phyloP scores from a whole-genome alignment of 345 rosid species.

The Geranium rotundifolium region DNA sequence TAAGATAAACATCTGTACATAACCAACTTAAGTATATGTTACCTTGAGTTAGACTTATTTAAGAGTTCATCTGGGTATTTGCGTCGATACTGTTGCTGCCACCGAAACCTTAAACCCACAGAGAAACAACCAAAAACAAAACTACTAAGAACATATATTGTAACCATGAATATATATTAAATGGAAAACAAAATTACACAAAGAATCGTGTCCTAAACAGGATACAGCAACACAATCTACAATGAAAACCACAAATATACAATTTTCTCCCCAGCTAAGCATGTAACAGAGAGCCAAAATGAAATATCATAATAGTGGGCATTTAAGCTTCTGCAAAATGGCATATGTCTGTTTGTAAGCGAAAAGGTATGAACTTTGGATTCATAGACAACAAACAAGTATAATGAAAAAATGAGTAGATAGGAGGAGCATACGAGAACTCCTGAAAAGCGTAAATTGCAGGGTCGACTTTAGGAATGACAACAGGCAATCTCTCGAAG shows the following conservation, averaged over 20 bases:
- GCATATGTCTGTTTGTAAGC: too few relatives aligned
- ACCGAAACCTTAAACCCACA: conserved; percentile 50
- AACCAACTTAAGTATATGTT: neutral
- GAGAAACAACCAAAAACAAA: neutral
- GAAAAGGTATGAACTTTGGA: neutral
- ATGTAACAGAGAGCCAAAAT: too few relatives aligned
- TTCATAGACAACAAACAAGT: neutral
- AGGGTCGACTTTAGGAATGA: conserved; percentile 82
- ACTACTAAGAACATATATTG: too few relatives aligned
- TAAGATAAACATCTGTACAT: too few relatives aligned
- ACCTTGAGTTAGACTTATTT: conserved; percentile 80
- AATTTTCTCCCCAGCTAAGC: too few relatives aligned
- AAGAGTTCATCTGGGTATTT: conserved; percentile 87
- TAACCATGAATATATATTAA: too few relatives aligned
- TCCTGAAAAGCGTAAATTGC: conserved; percentile 81
- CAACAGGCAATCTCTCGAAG: conserved; percentile 89
- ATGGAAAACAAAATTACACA: too few relatives aligned
- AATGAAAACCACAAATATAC: too few relatives aligned
- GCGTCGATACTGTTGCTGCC: conserved; percentile 78
- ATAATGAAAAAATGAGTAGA: conserved; percentile 1
- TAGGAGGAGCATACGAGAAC: conserved; percentile 57
- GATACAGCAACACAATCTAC: too few relatives aligned
- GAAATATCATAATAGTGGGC: too few relatives aligned
- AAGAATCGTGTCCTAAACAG: too few relatives aligned
- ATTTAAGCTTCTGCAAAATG: too few relatives aligned